Evolutionary conservation across 2,329 filamentous ascomycete genomes (phyloP).

Genomic region (Fusarium luffae): DNA sequence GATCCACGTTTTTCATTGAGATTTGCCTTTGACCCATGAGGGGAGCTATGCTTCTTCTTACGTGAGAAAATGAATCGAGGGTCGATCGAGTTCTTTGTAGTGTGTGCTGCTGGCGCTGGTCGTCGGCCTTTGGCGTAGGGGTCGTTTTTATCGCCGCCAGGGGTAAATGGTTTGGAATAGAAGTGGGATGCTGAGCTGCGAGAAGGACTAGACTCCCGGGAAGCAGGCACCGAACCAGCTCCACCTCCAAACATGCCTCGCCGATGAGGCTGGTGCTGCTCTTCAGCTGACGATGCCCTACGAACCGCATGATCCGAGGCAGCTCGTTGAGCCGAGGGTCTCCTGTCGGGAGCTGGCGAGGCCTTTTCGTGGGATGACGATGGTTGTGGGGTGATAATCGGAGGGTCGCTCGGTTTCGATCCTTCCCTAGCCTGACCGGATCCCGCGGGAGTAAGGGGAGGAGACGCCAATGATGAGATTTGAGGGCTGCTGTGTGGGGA

Average conservation of each 20-base stretch:
- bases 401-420: slow-evolving; percentile 53
- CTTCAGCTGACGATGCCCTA: slow-evolving; percentile 55
- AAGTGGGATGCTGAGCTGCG: slow-evolving; percentile 70
- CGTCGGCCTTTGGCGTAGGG: slow-evolving; percentile 88
- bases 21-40: slow-evolving; percentile 63
- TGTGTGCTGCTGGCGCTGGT: slow-evolving; percentile 73
- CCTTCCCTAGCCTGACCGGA: slow-evolving; percentile 62
- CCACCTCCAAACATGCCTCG: slow-evolving; percentile 65
- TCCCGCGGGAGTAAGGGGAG: slow-evolving; percentile 87
- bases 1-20: slow-evolving; percentile 67
- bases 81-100: slow-evolving; percentile 73
- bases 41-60: slow-evolving; percentile 74
- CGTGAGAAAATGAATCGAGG: slow-evolving; percentile 85
- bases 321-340: slow-evolving; percentile 55
- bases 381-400: slow-evolving; percentile 75
- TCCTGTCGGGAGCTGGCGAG: slow-evolving; percentile 55
- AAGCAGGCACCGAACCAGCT: slow-evolving; percentile 65
- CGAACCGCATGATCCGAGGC: slow-evolving; percentile 57
- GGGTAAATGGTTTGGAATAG: slow-evolving; percentile 81
- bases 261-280: slow-evolving; percentile 58
- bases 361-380: slow-evolving; percentile 66
- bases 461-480: slow-evolving; percentile 80
- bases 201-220: slow-evolving; percentile 73
- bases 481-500: slow-evolving; percentile 76
- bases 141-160: slow-evolving; percentile 82